phyloP scores from a whole-genome alignment of 371 early-diverging fungal genomes.

The Quaeritorhiza haematococci region DNA sequence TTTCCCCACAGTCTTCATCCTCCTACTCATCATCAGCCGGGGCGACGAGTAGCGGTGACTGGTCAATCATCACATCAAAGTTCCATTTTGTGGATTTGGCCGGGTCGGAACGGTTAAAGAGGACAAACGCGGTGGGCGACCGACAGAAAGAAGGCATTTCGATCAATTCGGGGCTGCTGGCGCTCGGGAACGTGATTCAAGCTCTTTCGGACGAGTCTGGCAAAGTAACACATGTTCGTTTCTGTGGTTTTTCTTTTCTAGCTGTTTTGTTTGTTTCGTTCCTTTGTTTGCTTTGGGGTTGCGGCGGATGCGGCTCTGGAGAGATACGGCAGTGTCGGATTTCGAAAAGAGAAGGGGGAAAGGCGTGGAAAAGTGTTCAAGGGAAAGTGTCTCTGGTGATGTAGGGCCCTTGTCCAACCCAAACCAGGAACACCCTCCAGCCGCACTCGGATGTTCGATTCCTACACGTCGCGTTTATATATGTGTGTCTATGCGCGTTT shows the following conservation, averaged over 20 bases:
- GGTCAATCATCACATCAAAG: slow-evolving; percentile 78
- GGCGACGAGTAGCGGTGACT: not conserved
- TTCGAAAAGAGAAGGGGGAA: not conserved
- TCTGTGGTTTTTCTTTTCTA: too few species aligned
- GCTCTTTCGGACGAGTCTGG: slow-evolving; percentile 90
- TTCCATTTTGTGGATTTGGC: slow-evolving; percentile 99
- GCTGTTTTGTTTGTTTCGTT: too few species aligned
- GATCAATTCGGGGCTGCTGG: slow-evolving; percentile 96
- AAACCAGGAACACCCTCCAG: too few species aligned
- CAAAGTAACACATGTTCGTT: slow-evolving; percentile 70
- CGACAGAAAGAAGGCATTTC: slow-evolving; percentile 90
- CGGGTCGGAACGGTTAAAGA: slow-evolving; percentile 96
- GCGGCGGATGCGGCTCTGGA: too few species aligned
- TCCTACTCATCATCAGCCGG: not conserved
- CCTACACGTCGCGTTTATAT: too few species aligned
- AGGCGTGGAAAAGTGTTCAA: not conserved
- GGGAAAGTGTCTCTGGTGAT: too few species aligned
- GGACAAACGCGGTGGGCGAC: slow-evolving; percentile 91
- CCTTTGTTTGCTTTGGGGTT: too few species aligned
- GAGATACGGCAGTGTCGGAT: too few species aligned
- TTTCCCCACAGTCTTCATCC: not conserved
- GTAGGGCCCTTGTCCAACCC: too few species aligned
- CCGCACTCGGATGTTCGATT: too few species aligned
- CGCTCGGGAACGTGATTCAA: slow-evolving; percentile 98
- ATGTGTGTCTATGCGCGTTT: too few species aligned